Conservation (phyloP, 148 eudicot species). For the Amaranthus hypochondriacus region DNA sequence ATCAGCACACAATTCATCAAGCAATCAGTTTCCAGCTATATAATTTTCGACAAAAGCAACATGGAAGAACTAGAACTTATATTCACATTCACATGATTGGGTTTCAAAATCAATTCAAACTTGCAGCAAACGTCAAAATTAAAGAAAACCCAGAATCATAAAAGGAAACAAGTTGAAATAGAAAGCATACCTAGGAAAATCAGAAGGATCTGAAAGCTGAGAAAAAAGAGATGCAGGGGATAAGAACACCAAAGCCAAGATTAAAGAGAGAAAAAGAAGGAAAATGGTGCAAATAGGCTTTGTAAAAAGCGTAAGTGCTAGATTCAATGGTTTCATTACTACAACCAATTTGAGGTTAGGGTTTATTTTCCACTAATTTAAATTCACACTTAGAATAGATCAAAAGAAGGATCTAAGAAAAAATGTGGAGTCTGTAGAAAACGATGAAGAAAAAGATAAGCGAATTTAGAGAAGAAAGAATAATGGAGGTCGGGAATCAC, state of each 20-base stretch:
- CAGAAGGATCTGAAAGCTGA: constrained; percentile 29
- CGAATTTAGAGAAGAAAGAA: too few species aligned
- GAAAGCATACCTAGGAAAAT: constrained; percentile 35
- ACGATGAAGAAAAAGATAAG: too few species aligned
- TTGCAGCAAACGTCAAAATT: not conserved
- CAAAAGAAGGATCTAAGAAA: not conserved
- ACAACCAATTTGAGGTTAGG: not conserved
- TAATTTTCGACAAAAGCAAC: not conserved
- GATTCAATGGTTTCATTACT: constrained; percentile 29
- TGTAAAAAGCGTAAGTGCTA: constrained; percentile 15
- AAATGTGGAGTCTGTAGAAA: not conserved
- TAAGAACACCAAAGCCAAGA: constrained; percentile 41
- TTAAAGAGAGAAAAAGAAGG: constrained; percentile 36
- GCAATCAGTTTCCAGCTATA: not conserved
- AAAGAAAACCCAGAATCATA: not conserved
- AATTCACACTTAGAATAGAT: not conserved
- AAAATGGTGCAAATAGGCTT: constrained; percentile 36
- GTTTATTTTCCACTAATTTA: constrained; percentile 1
- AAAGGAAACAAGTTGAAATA: constrained; percentile 1
- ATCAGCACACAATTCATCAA: not conserved
- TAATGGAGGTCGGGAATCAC: too few species aligned
- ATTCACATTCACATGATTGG: not conserved
- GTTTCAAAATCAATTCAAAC: not conserved
- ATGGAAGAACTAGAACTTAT: not conserved
- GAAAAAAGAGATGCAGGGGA: constrained; percentile 59